Percentiles rank a stretch among this genome's conserved stretches.
These are phyloP conservation scores for Yarrowia deformans DNA, from an alignment of 805 yeast species.

Conservation along the genomic window DNA sequence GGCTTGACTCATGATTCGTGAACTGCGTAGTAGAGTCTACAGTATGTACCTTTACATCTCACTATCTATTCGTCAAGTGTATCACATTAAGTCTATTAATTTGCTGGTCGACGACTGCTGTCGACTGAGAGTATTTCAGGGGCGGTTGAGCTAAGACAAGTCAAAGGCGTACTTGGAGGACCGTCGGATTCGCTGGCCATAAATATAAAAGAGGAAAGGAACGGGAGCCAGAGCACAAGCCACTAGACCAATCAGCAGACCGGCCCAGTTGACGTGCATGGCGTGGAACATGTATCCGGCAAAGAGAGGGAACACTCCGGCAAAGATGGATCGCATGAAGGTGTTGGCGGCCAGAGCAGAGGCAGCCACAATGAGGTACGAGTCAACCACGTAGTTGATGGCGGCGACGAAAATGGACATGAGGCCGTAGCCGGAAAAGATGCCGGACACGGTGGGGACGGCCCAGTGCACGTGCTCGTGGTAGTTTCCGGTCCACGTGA, in stretches of 20 bases:
- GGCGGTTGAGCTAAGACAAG: conserved; percentile 14
- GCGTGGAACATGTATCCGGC: conserved; percentile 72
- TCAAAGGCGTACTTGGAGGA: conserved; percentile 62
- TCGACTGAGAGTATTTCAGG: background rate
- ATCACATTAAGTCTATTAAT: conserved; percentile 20
- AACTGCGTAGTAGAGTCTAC: too few species aligned
- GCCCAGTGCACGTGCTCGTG: conserved; percentile 77
- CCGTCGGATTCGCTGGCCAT: conserved; percentile 63
- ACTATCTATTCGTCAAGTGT: too few species aligned
- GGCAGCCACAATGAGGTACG: conserved; percentile 75
- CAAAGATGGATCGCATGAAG: conserved; percentile 71
- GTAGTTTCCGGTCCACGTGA: conserved; percentile 87
- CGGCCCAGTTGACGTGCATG: conserved; percentile 83
- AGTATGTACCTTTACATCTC: too few species aligned
- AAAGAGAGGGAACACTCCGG: conserved; percentile 77
- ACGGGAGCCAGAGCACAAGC: conserved; percentile 67
- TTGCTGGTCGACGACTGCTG: background rate
- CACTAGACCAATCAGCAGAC: conserved; percentile 70
- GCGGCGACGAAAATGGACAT: conserved; percentile 73
- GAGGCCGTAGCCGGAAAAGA: conserved; percentile 72
- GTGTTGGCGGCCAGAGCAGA: conserved; percentile 82
- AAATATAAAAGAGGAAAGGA: conserved; percentile 69
- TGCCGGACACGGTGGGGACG: conserved; percentile 72
- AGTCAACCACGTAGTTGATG: conserved; percentile 75
- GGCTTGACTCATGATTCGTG: too few species aligned